phyloP scores from a whole-genome alignment of 2,329 filamentous ascomycete genomes.

The Neurospora crassa region DNA sequence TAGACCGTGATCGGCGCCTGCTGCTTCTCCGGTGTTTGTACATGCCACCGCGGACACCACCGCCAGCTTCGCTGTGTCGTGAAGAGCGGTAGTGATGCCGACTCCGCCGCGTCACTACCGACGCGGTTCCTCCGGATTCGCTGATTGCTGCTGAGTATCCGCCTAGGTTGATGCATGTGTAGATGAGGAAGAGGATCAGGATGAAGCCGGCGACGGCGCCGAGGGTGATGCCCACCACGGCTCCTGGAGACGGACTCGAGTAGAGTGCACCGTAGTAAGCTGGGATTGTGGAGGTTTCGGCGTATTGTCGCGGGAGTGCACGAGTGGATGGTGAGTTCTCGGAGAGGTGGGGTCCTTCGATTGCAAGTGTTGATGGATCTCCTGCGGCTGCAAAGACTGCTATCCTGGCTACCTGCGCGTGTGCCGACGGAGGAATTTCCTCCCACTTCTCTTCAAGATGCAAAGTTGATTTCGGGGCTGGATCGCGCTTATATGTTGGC shows the following conservation, averaged over 20 bases:
- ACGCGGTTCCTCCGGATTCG: conserved; percentile 14
- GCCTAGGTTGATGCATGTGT: conserved; percentile 23
- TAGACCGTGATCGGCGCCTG: conserved; percentile 1
- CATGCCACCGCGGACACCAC: not conserved
- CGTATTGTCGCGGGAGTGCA: conserved; percentile 11
- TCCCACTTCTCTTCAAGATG: not conserved
- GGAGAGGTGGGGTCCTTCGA: not conserved
- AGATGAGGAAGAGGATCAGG: conserved; percentile 25
- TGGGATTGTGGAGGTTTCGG: conserved; percentile 21
- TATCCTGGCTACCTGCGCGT: not conserved
- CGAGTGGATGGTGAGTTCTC: conserved; percentile 4
- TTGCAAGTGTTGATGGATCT: conserved; percentile 2
- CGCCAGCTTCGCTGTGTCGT: not conserved
- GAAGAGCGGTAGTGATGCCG: conserved; percentile 9
- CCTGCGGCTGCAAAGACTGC: not conserved
- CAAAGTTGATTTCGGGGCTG: not conserved
- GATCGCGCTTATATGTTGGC: not conserved
- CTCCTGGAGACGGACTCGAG: conserved; percentile 22
- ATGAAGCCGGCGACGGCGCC: conserved; percentile 35
- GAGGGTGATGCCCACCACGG: conserved; percentile 30
- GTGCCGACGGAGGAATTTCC: not conserved
- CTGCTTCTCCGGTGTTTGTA: not conserved
- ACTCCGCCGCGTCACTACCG: conserved; percentile 12
- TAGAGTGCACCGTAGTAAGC: conserved; percentile 21
- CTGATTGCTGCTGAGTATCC: conserved; percentile 8